Conservation (phyloP, 768 basidiomycete genomes). For the Termitomyces sp. region DNA sequence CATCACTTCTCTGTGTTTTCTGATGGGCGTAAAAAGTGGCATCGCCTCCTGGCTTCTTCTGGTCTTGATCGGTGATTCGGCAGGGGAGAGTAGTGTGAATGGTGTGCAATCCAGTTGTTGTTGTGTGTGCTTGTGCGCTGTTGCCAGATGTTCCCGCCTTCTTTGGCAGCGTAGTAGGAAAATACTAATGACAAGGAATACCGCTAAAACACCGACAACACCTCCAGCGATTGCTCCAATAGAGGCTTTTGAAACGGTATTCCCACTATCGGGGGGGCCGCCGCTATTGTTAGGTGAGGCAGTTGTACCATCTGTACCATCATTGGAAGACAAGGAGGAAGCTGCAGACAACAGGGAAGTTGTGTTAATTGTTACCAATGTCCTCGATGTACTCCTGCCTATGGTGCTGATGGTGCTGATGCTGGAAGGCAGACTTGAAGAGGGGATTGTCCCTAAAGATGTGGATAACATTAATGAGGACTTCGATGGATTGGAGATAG, state of each 20-base stretch:
- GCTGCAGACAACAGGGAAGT: background rate
- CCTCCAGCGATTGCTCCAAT: slow-evolving; percentile 11
- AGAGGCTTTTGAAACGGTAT: background rate
- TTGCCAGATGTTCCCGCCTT: background rate
- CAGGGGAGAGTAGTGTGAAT: background rate
- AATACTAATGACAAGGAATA: slow-evolving; percentile 1
- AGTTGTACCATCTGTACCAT: background rate
- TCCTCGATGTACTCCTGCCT: background rate
- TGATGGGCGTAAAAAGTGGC: background rate
- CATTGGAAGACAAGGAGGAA: background rate
- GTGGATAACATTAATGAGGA: background rate
- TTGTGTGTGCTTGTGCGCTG: background rate
- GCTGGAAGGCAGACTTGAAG: background rate
- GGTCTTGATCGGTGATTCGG: background rate
- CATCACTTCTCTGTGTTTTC: background rate
- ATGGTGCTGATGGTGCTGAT: too few species aligned
- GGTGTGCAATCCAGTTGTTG: background rate
- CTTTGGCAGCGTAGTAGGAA: background rate
- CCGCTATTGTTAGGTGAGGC: background rate
- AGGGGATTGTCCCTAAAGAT: background rate
- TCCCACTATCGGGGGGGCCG: too few species aligned
- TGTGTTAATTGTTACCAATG: background rate
- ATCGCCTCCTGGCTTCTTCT: background rate
- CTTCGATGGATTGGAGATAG: background rate
- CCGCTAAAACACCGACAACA: slow-evolving; percentile 5